phyloP scores from a whole-genome alignment of 768 basidiomycete genomes.

The Podaxis carcinomalis region DNA sequence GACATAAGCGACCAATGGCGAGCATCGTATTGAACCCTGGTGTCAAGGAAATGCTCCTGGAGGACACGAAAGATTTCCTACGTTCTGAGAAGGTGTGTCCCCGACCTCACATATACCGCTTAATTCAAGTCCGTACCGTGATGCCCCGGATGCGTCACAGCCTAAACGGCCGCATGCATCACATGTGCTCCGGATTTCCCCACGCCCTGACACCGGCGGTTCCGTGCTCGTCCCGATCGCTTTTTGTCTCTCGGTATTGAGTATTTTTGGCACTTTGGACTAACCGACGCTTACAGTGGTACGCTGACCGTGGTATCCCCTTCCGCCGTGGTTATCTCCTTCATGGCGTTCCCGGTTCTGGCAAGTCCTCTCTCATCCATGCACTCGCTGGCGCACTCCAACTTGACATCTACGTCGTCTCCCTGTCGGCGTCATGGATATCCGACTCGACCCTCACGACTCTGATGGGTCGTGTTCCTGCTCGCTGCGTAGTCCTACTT shows the following conservation, averaged over 20 bases:
- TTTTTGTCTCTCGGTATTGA: background rate
- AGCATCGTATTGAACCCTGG: slow-evolving; percentile 86
- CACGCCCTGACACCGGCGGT: background rate
- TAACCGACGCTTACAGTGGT: slow-evolving; percentile 52
- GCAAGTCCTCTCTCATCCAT: slow-evolving; percentile 84
- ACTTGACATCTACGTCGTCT: slow-evolving; percentile 91
- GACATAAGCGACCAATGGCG: slow-evolving; percentile 84
- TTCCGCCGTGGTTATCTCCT: slow-evolving; percentile 87
- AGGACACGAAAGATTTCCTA: slow-evolving; percentile 80
- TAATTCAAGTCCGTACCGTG: background rate
- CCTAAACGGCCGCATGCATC: background rate
- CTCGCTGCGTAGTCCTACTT: slow-evolving; percentile 79
- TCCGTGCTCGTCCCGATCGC: background rate
- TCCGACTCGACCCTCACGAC: slow-evolving; percentile 82
- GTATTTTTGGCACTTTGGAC: background rate
- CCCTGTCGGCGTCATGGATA: slow-evolving; percentile 82
- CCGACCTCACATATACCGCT: background rate
- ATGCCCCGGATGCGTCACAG: background rate
- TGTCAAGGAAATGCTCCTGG: slow-evolving; percentile 84
- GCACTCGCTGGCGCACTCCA: slow-evolving; percentile 84
- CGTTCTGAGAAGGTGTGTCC: slow-evolving; percentile 70
- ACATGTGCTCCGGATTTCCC: slow-evolving; percentile 8
- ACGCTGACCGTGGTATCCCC: slow-evolving; percentile 89
- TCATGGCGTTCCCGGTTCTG: slow-evolving; percentile 81
- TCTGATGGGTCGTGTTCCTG: slow-evolving; percentile 84